These are phyloP conservation scores for Trichodelitschia bisporula DNA, from an alignment of 495 filamentous ascomycete species.

Conservation along the genomic window DNA sequence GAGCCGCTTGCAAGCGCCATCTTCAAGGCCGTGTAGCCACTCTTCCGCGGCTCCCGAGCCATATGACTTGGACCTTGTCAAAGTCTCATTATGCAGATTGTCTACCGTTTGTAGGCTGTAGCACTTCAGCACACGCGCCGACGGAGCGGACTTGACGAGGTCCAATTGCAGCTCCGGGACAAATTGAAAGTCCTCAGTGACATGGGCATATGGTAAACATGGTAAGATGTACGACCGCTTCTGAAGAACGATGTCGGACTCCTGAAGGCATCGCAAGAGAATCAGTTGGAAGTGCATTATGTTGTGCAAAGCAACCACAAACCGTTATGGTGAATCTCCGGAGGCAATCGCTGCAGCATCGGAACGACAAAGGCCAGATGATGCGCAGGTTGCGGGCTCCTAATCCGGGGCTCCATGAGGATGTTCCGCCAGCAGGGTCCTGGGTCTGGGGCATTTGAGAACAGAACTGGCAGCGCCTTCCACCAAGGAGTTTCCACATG, in stretches of 20 bases:
- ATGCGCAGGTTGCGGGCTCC: neutral
- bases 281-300: neutral
- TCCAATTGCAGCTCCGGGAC: neutral
- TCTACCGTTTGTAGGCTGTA: neutral
- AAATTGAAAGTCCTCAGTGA: neutral
- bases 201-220: neutral
- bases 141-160: neutral
- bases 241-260: neutral
- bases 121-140: neutral
- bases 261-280: neutral
- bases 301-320: neutral
- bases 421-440: neutral
- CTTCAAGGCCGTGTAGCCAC: conserved; percentile 48
- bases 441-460: neutral
- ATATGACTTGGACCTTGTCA: conserved; percentile 19
- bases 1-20: conserved; percentile 27
- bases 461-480: conserved; percentile 30
- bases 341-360: neutral
- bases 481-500: conserved; percentile 36
- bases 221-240: neutral
- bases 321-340: neutral
- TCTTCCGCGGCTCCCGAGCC: conserved; percentile 38
- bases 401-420: neutral
- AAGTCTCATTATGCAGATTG: neutral
- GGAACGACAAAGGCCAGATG: neutral